Base-by-base conservation (phyloP, 1,139 yeast genomes). In the Kodamaea arcana region DNA sequence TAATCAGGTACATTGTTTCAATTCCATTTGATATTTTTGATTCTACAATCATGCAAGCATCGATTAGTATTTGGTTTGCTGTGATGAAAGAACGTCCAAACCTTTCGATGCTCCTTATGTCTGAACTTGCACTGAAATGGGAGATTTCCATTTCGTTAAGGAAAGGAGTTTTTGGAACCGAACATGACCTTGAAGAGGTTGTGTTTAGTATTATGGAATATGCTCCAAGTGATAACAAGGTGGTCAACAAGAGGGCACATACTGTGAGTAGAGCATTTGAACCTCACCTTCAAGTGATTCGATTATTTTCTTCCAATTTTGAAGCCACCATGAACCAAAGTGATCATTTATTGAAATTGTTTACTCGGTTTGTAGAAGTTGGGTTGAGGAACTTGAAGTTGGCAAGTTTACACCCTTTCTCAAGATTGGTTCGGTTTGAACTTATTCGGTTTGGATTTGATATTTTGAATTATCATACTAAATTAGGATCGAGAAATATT, bases 181-280 rank as follows among this genome's bases (percentile, higher is more conserved):
- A 61, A 4, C 61, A 65, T 46, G 95, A 88, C 54, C 56, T 78
- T n/a, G 52, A 51, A 1, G 68, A 69, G 33, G 83, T 94, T 6
- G 87, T 82, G 39, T 83, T 69, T 51, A 64, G 74, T 43, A 72
- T 69, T 40, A 92, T 92, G 98, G 95, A 86, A 47, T 94, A 94
- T 52, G 68, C 88, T 1, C 97, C 98, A 12, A 80, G 94, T 34
- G 82, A 84, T 58, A 80, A 78, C 46, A 69, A 68, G 29, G 70
- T 65, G 8, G 69, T 81, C n/a, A 73, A 77, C 40, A 72, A 72
- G 43, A 58, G 67, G 24, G 78, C 87, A 1, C 57, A 60, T 4
- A 43, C 56, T 4, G 77, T 78, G 0, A 65, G 70, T 7, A 63
- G 69, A 34, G 58, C 69, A n/a, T 69, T 87, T 47, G 82, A 80